Evolutionary conservation across 495 filamentous ascomycete genomes (phyloP), one percentile per base, ranked within the genome.

Genomic region (Massariosphaeria phaeospora): DNA sequence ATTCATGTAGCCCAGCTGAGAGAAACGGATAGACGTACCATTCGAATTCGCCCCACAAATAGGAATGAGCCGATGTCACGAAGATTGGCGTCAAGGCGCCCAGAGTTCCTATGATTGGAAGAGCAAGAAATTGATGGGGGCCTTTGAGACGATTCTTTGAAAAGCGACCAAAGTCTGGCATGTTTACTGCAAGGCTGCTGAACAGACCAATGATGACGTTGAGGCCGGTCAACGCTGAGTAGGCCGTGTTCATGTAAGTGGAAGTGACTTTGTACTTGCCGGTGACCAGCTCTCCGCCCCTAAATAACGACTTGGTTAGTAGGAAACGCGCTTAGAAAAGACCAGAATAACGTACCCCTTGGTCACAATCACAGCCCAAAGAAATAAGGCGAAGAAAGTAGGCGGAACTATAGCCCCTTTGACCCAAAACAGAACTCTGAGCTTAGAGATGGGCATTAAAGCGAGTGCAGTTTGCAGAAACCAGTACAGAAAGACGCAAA

Each of bases 401-500:
- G 61, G 61, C 2, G 63, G 63, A 18, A 66, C 61, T 30, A 66
- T 48, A 7, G 61, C 56, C 17, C 60, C 56, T 24, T 66, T 66
- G 43, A 66, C 55, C 56, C 53, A 58, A 48, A 66, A 66, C 20
- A 66, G 25, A 31, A 63, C 49, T 15, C 63, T 33, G 15, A 66
- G 61, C 45, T 63, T 64, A 18, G 42, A 45, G 41, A 66, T 66
- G 1, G 60, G 60, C 63, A 66, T 63, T 24, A 66, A 35, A 15
- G 56, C 51, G 12, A 78, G 64, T 0, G 64, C 53, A 0, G 72
- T 70, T 57, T 76, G 74, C 31, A 72, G 50, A 25, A 76, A 69
- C 69, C 73, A 76, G 52, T 75, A 77, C 15, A 79, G 66, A 61
- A 77, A 73, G 59, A 76, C 72, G 59, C 69, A 75, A 8, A 78